phyloP scores from a whole-genome alignment of 345 rosid species.

The Bruguiera gymnorhiza region DNA sequence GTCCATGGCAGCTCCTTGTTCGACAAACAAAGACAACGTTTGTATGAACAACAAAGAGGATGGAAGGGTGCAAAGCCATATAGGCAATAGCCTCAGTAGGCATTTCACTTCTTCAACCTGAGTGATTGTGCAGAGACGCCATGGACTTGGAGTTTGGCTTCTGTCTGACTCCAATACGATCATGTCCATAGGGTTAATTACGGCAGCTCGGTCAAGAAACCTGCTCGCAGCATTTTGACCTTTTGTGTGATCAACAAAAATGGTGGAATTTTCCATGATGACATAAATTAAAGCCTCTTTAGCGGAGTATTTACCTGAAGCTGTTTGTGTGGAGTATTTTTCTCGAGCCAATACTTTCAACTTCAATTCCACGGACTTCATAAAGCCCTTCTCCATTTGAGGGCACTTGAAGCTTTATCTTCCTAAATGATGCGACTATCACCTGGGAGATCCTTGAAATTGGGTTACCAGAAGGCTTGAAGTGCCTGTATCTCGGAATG shows the following conservation, averaged over 20 bases:
- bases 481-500: conserved; percentile 24
- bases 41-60: conserved; percentile 32
- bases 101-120: conserved; percentile 47
- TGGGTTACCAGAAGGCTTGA: conserved; percentile 38
- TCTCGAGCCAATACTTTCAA: conserved; percentile 12
- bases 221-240: conserved; percentile 7
- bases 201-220: conserved; percentile 44
- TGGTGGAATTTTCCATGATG: not conserved
- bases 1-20: conserved; percentile 46
- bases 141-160: conserved; percentile 17
- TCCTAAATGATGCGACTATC: conserved; percentile 32
- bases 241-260: not conserved
- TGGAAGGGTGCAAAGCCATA: conserved; percentile 36
- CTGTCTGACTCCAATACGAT: not conserved
- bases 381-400: conserved; percentile 20
- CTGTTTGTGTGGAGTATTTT: conserved; percentile 25
- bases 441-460: conserved; percentile 30
- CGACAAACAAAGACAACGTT: conserved; percentile 36
- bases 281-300: not conserved
- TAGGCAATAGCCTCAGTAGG: conserved; percentile 32
- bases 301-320: conserved; percentile 24
- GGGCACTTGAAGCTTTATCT: conserved; percentile 23
- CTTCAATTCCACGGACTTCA: conserved; percentile 15
- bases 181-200: conserved; percentile 14
- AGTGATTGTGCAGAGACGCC: conserved; percentile 41